phyloP scores from a whole-genome alignment of 164 flowering plant genomes.

The Hamamelis virginiana region DNA sequence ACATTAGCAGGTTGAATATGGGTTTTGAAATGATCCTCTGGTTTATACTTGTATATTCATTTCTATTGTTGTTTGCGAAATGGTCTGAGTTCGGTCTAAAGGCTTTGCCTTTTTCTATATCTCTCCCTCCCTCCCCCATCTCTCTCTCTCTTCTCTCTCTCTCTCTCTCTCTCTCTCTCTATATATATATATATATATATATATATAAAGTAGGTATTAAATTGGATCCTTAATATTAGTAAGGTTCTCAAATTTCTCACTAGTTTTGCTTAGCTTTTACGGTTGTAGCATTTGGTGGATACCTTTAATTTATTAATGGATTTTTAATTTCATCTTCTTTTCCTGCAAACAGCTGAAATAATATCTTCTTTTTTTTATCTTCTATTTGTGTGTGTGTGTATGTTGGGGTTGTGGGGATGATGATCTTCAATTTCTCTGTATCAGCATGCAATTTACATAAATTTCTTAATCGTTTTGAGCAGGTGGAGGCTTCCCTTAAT shows the following conservation, averaged over 20 bases:
- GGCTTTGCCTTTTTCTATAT: neutral
- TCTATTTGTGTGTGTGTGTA: neutral
- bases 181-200: no score
- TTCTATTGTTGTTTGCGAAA: neutral
- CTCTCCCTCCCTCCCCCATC: neutral
- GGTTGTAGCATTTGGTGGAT: neutral
- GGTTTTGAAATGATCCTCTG: neutral
- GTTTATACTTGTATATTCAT: neutral
- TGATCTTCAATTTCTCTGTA: neutral
- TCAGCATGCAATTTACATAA: neutral
- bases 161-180: no score
- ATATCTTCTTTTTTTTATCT: neutral
- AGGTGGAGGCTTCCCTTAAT: neutral
- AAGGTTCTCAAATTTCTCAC: neutral
- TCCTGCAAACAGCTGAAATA: no score
- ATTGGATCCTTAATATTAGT: neutral
- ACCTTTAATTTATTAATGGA: neutral
- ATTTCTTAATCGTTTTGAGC: constrained; percentile 9
- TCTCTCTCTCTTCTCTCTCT: neutral
- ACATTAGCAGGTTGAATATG: neutral
- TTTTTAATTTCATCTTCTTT: neutral
- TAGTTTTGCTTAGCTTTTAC: neutral
- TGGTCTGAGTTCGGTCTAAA: neutral
- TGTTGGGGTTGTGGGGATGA: neutral
- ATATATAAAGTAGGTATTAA: no score